Percentiles rank a stretch among this genome's conserved stretches.
Evolutionary conservation across 176 grass and related monocot genomes (phyloP).

Genomic region (Ampelocalamus luodianensis): DNA sequence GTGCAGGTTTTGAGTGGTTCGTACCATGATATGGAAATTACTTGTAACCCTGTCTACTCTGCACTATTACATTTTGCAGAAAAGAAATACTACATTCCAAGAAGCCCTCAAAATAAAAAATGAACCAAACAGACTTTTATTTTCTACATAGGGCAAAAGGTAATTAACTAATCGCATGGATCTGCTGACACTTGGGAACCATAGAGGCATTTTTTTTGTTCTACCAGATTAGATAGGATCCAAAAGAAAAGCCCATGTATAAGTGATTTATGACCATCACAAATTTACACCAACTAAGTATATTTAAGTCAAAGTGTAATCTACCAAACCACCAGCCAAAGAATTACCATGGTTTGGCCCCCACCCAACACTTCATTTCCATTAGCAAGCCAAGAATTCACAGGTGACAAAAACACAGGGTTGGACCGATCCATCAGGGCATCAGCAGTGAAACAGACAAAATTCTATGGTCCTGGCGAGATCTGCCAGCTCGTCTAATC

Average conservation of each 20-base stretch:
- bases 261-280: not conserved
- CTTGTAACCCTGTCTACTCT: not conserved
- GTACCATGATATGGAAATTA: not conserved
- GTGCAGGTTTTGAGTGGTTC: not conserved
- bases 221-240: not conserved
- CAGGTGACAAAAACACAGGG: not conserved
- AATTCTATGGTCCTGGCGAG: not conserved
- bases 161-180: not conserved
- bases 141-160: not conserved
- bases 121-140: not conserved
- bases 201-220: not conserved
- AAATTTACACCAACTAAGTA: not conserved
- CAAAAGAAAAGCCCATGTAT: not conserved
- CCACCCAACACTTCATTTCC: not conserved
- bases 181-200: not conserved
- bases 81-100: not conserved
- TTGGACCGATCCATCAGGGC: not conserved
- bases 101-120: not conserved
- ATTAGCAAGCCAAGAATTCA: not conserved
- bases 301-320: not conserved
- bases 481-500: conserved; percentile 17
- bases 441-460: not conserved
- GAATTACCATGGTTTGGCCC: not conserved
- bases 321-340: not conserved
- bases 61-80: not conserved